Base-by-base conservation (phyloP, 2,329 filamentous ascomycete genomes). In the Huntiella savannae region DNA sequence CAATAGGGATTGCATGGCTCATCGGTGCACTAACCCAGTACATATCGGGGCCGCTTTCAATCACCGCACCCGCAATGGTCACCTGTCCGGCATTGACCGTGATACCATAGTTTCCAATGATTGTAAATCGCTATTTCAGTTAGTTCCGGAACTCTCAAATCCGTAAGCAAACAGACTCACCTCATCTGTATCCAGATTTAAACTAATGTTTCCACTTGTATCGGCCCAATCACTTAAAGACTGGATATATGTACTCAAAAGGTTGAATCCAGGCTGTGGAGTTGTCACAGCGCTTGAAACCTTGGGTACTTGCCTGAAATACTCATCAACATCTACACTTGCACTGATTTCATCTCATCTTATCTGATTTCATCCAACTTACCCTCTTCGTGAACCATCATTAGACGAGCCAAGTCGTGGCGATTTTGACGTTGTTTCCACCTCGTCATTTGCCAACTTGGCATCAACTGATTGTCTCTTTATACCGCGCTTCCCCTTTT, bases 71-170 rank as follows among this genome's bases (percentile, higher is more conserved):
- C 11, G 75, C 70, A 19, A 88, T 58, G 1, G 72, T 76, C 17
- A 81, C 63, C 38, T 75, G 66, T 2, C 83, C 83, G 45, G 65
- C 66, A 6, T 64, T 54, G 0, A 88, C 68, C 10, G 64, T 64
- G 28, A 88, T 57, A 12, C 76, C 73, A 58, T 77, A 91, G 54
- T 73, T 77, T 1, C 83, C 83, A 8, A 84, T 62, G 6, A 79
- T 60, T 4, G 77, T 63, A 36, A 81, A 62, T 12, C 75, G 70
- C 74, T 79, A 4, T 16, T 15, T 3, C 5, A 16, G 28, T n/a
- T 45, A 50, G 49, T 7, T n/a, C 8, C 15, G 36, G 10, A 4
- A 4, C 11, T n/a, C 3, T 17, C 13, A 17, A 12, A n/a, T 28
- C 22, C 22, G 8, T 15, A 7, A n/a, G 8, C 4, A 16, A 12